phyloP scores from a whole-genome alignment of 1,284 basidiomycete species.

The Apiotrichum montevideense region DNA sequence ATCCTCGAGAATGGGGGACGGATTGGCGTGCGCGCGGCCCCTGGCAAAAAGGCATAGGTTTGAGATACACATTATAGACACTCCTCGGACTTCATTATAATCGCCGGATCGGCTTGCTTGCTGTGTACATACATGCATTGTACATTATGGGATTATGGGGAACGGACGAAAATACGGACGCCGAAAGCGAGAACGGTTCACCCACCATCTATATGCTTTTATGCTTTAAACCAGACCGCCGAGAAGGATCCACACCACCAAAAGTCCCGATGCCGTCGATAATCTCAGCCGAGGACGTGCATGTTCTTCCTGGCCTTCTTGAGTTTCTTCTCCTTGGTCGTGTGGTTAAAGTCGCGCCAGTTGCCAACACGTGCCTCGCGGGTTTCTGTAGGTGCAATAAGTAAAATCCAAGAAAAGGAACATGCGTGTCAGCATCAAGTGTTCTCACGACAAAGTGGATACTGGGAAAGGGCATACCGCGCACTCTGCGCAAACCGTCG shows the following conservation, averaged over 20 bases:
- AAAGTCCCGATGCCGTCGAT: neutral
- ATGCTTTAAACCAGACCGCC: neutral
- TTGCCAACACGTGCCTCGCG: slow-evolving; percentile 40
- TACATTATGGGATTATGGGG: neutral
- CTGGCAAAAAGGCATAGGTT: slow-evolving; percentile 1
- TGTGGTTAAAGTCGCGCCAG: slow-evolving; percentile 40
- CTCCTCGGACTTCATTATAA: neutral
- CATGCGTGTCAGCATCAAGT: slow-evolving; percentile 27
- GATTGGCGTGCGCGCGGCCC: slow-evolving; percentile 49
- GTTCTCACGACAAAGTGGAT: slow-evolving; percentile 1
- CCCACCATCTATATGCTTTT: too few relatives aligned
- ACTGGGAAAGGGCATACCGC: neutral
- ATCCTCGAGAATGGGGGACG: slow-evolving; percentile 56
- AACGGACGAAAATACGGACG: neutral
- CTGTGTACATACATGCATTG: neutral
- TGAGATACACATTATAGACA: neutral
- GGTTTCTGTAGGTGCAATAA: slow-evolving; percentile 24
- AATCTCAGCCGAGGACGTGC: slow-evolving; percentile 31
- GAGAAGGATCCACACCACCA: neutral
- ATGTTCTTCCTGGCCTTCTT: slow-evolving; percentile 42
- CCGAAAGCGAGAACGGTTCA: too few relatives aligned
- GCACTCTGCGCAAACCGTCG: too few relatives aligned
- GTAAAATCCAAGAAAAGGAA: neutral
- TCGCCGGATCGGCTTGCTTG: too few relatives aligned
- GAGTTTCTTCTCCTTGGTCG: slow-evolving; percentile 30